Evolutionary conservation across 441 rosid species (phyloP).

Genomic region (Brassica balearica): DNA sequence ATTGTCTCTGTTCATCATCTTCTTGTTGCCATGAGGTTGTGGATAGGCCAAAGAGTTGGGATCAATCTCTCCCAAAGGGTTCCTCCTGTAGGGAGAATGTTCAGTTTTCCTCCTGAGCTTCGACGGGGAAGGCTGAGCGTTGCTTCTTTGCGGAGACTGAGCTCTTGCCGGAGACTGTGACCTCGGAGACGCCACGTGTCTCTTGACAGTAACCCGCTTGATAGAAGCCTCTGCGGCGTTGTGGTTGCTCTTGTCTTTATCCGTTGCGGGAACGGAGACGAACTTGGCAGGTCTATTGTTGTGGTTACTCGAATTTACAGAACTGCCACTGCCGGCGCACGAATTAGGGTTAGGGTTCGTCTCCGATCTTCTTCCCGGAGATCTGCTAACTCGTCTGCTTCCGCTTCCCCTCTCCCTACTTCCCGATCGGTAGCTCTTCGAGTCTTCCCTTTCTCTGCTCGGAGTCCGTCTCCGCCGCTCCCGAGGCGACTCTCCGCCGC

Average conservation of each 20-base stretch:
- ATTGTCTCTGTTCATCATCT: conserved; percentile 44
- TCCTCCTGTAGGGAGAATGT: conserved; percentile 73
- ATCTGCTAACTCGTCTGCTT: conserved; percentile 72
- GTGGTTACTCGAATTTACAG: conserved; percentile 27
- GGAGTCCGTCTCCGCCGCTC: conserved; percentile 83
- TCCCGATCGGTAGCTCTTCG: conserved; percentile 53
- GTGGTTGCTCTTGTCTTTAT: conserved; percentile 53
- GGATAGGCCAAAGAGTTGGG: conserved; percentile 51
- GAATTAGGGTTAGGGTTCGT: conserved; percentile 28
- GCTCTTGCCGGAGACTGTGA: conserved; percentile 77
- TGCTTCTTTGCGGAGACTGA: conserved; percentile 57
- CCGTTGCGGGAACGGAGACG: conserved; percentile 83
- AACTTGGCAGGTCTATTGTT: conserved; percentile 60
- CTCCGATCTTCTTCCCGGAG: conserved; percentile 78
- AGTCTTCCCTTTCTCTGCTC: conserved; percentile 78
- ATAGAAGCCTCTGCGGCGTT: conserved; percentile 35
- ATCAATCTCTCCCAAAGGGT: conserved; percentile 68
- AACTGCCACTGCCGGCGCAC: conserved; percentile 31
- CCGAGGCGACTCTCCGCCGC: conserved; percentile 50
- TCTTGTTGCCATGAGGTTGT: conserved; percentile 48
- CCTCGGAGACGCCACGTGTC: conserved; percentile 70
- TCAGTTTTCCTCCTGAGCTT: conserved; percentile 78
- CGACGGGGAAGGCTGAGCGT: conserved; percentile 50
- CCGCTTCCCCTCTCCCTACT: conserved; percentile 64
- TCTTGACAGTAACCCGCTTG: conserved; percentile 66